phyloP scores from a whole-genome alignment of 2,329 filamentous ascomycete species.

The Ambrosiella xylebori region DNA sequence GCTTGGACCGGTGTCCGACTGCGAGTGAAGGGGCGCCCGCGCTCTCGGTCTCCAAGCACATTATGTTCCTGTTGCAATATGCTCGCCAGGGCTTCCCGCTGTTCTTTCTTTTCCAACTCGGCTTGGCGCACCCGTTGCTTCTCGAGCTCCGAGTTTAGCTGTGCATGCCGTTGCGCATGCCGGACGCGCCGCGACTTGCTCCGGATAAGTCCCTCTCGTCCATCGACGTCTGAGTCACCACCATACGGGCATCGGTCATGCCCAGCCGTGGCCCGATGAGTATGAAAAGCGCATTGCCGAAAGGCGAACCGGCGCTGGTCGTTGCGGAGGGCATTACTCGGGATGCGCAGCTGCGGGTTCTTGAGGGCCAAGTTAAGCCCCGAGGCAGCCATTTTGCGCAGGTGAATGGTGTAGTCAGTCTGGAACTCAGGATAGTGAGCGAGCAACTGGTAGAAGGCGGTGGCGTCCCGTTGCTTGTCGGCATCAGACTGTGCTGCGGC shows the following conservation, averaged over 20 bases:
- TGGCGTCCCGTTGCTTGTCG: slow-evolving; percentile 14
- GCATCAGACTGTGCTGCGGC: slow-evolving; percentile 12
- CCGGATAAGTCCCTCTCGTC: slow-evolving; percentile 8
- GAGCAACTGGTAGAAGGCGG: slow-evolving; percentile 27
- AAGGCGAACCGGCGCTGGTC: slow-evolving; percentile 44
- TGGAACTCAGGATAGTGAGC: slow-evolving; percentile 28
- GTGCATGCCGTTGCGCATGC: slow-evolving; percentile 4
- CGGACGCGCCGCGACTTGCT: slow-evolving; percentile 7
- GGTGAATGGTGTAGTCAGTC: slow-evolving; percentile 34
- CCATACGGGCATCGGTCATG: slow-evolving; percentile 36
- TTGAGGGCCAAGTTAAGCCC: slow-evolving; percentile 37
- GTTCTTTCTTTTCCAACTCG: not conserved
- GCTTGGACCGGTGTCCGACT: not conserved
- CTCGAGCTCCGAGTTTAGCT: slow-evolving; percentile 4
- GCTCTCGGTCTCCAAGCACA: not conserved
- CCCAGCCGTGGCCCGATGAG: slow-evolving; percentile 35
- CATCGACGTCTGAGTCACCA: slow-evolving; percentile 7
- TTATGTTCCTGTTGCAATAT: not conserved
- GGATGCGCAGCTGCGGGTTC: slow-evolving; percentile 42
- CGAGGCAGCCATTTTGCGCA: slow-evolving; percentile 33
- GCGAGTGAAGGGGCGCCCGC: not conserved
- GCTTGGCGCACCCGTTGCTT: slow-evolving; percentile 1
- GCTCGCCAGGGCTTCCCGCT: not conserved
- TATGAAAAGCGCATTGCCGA: slow-evolving; percentile 43
- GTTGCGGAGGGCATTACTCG: slow-evolving; percentile 36